Percentiles rank a stretch among this genome's conserved stretches.
phyloP scores from a whole-genome alignment of 177 flowering plant genomes.

The Vitis hybrid region DNA sequence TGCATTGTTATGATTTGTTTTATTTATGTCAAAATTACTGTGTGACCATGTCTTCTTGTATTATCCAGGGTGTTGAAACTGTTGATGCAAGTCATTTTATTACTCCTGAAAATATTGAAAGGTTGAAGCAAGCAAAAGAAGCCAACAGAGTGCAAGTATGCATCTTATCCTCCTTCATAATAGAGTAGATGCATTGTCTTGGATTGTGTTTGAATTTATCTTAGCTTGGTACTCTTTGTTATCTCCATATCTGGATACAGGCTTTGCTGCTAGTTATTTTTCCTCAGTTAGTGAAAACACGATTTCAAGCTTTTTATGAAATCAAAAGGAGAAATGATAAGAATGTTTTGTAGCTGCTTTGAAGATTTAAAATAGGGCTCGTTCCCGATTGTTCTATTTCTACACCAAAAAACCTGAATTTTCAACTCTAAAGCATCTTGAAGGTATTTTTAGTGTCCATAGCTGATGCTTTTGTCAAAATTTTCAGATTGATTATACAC shows the following conservation, averaged over 20 bases:
- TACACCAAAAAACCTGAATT: too few species aligned
- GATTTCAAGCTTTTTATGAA: too few species aligned
- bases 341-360: too few species aligned
- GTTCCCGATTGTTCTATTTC: too few species aligned
- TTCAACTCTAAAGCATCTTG: background rate
- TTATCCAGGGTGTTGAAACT: conserved; percentile 75
- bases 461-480: background rate
- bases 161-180: background rate
- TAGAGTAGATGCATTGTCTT: background rate
- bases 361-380: too few species aligned
- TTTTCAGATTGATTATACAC: conserved; percentile 76
- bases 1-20: background rate
- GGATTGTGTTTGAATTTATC: background rate
- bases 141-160: conserved; percentile 86
- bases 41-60: conserved; percentile 5
- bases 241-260: background rate
- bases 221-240: background rate
- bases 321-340: too few species aligned
- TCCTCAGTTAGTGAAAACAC: too few species aligned
- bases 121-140: conserved; percentile 85
- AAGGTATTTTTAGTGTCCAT: background rate
- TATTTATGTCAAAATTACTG: background rate
- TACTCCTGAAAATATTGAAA: conserved; percentile 77
- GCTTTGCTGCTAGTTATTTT: too few species aligned
- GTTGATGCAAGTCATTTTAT: conserved; percentile 65